phyloP scores from a whole-genome alignment of 2,329 filamentous ascomycete genomes.

The Chalaropsis thielavioides region DNA sequence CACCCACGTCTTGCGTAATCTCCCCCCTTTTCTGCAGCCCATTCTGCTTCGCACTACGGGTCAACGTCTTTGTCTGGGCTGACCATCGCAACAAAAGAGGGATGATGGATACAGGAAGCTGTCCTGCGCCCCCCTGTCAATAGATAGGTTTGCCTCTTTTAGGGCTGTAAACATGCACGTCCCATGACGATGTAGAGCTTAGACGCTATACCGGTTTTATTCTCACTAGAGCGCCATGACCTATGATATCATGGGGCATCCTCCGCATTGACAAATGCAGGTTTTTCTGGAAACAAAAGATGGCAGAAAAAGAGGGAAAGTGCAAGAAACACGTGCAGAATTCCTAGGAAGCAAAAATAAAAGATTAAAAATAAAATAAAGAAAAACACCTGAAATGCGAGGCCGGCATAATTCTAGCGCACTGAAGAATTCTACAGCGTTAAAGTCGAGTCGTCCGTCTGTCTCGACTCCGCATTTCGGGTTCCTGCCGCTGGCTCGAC shows the following conservation, averaged over 20 bases:
- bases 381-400: too few relatives aligned
- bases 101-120: background rate
- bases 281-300: background rate
- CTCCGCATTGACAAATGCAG: background rate
- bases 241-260: constrained; percentile 3
- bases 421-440: too few relatives aligned
- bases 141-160: background rate
- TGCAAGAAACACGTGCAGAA: background rate
- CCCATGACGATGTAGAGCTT: background rate
- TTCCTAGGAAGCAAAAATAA: background rate
- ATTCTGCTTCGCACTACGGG: background rate
- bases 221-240: background rate
- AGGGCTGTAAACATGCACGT: background rate
- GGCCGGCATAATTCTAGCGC: too few relatives aligned
- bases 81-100: too few relatives aligned
- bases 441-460: background rate
- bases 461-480: background rate
- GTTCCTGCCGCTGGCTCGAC: background rate
- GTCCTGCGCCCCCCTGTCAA: background rate
- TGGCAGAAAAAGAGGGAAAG: background rate
- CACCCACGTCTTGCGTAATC: background rate
- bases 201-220: background rate
- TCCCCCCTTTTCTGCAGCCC: background rate
- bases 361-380: background rate
- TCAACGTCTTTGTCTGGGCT: too few relatives aligned